Evolutionary conservation across 2,329 filamentous ascomycete species (phyloP).

Genomic region (Aspergillus nomiae): DNA sequence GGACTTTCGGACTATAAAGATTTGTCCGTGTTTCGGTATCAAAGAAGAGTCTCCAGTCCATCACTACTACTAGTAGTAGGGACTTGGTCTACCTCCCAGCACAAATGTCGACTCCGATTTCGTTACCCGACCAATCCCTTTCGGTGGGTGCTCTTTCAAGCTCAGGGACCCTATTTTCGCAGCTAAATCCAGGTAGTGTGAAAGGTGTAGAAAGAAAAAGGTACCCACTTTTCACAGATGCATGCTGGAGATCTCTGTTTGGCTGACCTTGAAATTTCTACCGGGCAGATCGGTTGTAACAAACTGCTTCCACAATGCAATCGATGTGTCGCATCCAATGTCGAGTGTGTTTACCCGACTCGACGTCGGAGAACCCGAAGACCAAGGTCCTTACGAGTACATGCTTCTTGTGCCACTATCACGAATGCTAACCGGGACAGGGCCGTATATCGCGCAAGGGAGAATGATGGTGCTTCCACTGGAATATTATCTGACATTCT

Average conservation of each 20-base stretch:
- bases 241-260: not conserved
- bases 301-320: not conserved
- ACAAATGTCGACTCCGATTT: not conserved
- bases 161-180: not conserved
- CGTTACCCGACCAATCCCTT: not conserved
- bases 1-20: slow-evolving; percentile 1
- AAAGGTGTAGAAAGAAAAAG: not conserved
- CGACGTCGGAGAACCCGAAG: not conserved
- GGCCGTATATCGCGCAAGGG: not conserved
- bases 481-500: not conserved
- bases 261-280: not conserved
- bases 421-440: not conserved
- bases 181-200: not conserved
- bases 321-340: not conserved
- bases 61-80: not conserved
- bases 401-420: not conserved
- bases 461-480: not conserved
- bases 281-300: not conserved
- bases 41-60: not conserved
- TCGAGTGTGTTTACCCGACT: not conserved
- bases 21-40: not conserved
- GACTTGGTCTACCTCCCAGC: not conserved
- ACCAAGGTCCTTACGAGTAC: not conserved
- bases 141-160: not conserved
- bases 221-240: not conserved